Percentiles rank a stretch among this genome's conserved stretches.
These are phyloP conservation scores for Neurospora sp. DNA, from an alignment of 2,329 filamentous ascomycete genomes.

Conservation along the genomic window DNA sequence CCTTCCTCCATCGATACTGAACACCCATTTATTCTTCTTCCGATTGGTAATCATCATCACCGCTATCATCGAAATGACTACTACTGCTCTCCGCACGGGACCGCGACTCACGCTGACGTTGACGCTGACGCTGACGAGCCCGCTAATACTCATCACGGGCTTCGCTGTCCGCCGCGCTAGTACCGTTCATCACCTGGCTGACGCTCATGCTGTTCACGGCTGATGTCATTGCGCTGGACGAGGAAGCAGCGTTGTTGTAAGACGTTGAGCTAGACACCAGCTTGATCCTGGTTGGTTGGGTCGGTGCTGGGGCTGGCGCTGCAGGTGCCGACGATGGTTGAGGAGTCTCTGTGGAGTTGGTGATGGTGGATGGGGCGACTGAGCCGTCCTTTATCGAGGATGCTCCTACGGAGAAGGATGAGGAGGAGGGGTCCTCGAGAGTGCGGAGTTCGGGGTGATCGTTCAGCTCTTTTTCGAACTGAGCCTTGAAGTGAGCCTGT, in stretches of 20 bases:
- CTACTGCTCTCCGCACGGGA: not conserved
- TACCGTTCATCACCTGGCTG: slow-evolving; percentile 26
- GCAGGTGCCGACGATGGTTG: slow-evolving; percentile 30
- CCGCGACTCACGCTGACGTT: not conserved
- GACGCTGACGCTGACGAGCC: not conserved
- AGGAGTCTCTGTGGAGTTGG: slow-evolving; percentile 44
- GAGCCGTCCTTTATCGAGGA: slow-evolving; percentile 28
- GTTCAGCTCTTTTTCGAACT: slow-evolving; percentile 42
- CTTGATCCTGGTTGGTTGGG: slow-evolving; percentile 51
- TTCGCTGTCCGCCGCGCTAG: not conserved
- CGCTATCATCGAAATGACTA: not conserved
- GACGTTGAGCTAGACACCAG: slow-evolving; percentile 42
- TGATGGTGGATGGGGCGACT: slow-evolving; percentile 40
- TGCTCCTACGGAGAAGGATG: slow-evolving; percentile 2
- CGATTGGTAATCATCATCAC: not conserved
- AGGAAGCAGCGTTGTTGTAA: slow-evolving; percentile 16
- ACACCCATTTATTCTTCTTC: not conserved
- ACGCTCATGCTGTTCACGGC: slow-evolving; percentile 41
- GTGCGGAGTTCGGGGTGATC: slow-evolving; percentile 46
- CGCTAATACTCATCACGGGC: not conserved
- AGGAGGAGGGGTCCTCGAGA: slow-evolving; percentile 34
- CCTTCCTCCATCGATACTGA: not conserved
- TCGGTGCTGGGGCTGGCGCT: not conserved
- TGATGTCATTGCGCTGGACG: slow-evolving; percentile 21
- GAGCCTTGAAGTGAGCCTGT: slow-evolving; percentile 47